These are phyloP conservation scores for Gregarina niphandrodes DNA, from an alignment of 169 alveolate species.

Conservation along the genomic window DNA sequence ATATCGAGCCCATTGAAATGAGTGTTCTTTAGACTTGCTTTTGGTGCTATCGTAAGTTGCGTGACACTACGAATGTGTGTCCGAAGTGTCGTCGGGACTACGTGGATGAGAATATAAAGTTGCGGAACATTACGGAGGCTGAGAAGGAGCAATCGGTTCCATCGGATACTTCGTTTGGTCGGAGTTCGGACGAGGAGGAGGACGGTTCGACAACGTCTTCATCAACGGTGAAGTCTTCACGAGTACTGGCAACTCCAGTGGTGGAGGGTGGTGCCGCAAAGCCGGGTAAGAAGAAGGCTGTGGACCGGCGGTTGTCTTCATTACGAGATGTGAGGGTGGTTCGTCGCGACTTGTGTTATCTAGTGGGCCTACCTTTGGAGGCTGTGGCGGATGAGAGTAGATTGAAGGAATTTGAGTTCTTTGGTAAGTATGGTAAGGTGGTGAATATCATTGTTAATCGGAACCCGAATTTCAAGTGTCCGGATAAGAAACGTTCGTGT, in stretches of 20 bases:
- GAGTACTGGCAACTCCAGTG: too few species aligned
- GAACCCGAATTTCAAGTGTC: constrained; percentile 49
- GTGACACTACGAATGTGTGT: too few species aligned
- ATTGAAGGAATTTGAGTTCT: constrained; percentile 43
- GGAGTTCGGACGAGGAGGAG: too few species aligned
- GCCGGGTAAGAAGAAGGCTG: too few species aligned
- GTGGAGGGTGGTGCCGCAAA: too few species aligned
- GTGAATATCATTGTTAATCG: constrained; percentile 46
- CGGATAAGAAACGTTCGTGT: constrained; percentile 53
- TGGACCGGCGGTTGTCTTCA: too few species aligned
- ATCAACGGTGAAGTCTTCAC: too few species aligned
- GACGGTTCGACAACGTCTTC: too few species aligned
- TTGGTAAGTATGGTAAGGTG: constrained; percentile 61
- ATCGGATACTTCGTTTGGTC: constrained; percentile 6
- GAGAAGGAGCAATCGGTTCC: constrained; percentile 12
- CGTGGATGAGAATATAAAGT: constrained; percentile 42
- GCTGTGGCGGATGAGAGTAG: constrained; percentile 45
- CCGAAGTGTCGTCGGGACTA: constrained; percentile 65
- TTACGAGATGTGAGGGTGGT: constrained; percentile 56
- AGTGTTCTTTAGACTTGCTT: too few species aligned
- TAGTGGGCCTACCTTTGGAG: constrained; percentile 48
- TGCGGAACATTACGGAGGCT: constrained; percentile 24
- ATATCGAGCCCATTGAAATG: too few species aligned
- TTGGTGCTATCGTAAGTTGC: too few species aligned
- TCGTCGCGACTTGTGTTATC: constrained; percentile 57